Evolutionary conservation across 108 stramenopile species (phyloP).

Genomic region (Nitzschia sp.): DNA sequence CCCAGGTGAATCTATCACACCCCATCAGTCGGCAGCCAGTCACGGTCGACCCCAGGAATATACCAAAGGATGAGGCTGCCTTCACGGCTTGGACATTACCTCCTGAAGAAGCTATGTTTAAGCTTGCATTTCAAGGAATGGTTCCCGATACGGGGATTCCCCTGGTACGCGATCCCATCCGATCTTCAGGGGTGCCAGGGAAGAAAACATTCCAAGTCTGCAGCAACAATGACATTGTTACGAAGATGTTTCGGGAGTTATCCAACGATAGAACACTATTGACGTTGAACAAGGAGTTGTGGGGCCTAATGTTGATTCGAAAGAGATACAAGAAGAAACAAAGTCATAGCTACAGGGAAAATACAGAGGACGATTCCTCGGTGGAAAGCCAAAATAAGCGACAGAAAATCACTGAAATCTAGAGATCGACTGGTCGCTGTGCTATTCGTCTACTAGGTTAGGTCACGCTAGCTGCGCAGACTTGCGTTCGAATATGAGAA

Average conservation of each 20-base stretch:
- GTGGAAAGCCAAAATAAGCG: no score
- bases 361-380: no score
- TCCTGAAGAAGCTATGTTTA: constrained; percentile 53
- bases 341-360: no score
- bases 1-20: neutral
- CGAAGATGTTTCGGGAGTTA: neutral
- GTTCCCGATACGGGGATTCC: constrained; percentile 13
- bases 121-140: constrained; percentile 26
- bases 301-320: neutral
- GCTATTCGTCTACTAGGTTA: no score
- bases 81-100: constrained; percentile 63
- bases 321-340: neutral
- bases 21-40: constrained; percentile 5
- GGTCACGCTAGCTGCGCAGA: constrained; percentile 23
- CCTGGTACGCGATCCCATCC: neutral
- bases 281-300: neutral
- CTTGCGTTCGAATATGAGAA: constrained; percentile 90
- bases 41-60: constrained; percentile 8
- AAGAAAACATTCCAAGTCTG: neutral
- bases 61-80: constrained; percentile 1
- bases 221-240: neutral
- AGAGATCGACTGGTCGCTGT: no score
- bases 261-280: neutral
- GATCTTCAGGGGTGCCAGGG: neutral
- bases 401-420: constrained; percentile 1